Percentiles rank a stretch among this genome's conserved stretches.
Evolutionary conservation across 2,329 filamentous ascomycete species (phyloP).

Genomic region (Cryoendolithus antarcticus): DNA sequence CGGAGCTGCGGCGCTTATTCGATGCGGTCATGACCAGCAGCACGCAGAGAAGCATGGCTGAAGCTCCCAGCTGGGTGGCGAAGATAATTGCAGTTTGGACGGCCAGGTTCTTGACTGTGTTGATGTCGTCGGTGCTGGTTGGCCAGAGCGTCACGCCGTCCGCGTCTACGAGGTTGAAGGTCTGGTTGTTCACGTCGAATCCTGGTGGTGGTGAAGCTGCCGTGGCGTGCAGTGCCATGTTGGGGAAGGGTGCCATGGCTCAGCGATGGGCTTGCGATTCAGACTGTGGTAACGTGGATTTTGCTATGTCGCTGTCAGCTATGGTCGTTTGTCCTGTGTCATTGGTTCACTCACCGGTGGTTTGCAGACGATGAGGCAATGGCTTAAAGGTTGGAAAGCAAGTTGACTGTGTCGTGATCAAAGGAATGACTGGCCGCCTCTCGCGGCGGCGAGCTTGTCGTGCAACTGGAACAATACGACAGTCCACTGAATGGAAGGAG

Average conservation of each 20-base stretch:
- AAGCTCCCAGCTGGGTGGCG: conserved; percentile 57
- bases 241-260: neutral
- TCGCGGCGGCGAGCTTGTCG: too few relatives aligned
- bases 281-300: neutral
- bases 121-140: conserved; percentile 31
- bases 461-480: too few relatives aligned
- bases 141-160: conserved; percentile 29
- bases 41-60: conserved; percentile 50
- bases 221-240: neutral
- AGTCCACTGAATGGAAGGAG: too few relatives aligned
- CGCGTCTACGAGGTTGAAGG: conserved; percentile 32
- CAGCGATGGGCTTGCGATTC: neutral
- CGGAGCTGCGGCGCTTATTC: conserved; percentile 49
- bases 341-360: too few relatives aligned
- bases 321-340: neutral
- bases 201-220: conserved; percentile 8
- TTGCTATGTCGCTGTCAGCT: neutral
- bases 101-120: conserved; percentile 36
- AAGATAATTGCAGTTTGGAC: conserved; percentile 47
- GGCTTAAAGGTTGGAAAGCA: too few relatives aligned
- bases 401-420: too few relatives aligned
- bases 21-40: conserved; percentile 55
- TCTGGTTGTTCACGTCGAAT: conserved; percentile 42
- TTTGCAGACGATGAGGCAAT: too few relatives aligned
- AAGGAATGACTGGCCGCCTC: too few relatives aligned